Base-by-base conservation (phyloP, 306 rosid genomes). In the Canavalia ensiformis region DNA sequence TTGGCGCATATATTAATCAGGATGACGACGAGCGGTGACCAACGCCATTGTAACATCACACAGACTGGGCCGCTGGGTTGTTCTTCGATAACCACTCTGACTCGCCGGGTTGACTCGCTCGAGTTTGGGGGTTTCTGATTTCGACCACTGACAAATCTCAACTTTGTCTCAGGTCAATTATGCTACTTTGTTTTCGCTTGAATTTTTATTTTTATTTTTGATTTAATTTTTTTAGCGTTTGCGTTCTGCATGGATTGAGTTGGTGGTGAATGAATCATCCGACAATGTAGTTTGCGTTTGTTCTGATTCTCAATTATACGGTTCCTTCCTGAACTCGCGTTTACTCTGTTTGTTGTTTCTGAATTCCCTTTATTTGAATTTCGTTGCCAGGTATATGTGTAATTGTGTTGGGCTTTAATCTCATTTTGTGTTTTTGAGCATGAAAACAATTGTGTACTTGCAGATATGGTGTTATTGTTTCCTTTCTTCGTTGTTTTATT, bases 51-150 rank as follows among this genome's bases (percentile, higher is more conserved):
- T 63, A 64, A 86, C 84, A 72, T 50, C 79, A 76, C 84, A 72
- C 67, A 60, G 56, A 81, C 68, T 39, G 34, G 33, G 64, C 83
- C 69, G 87, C 79, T 81, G 77, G 78, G 84, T 60, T 58, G 79
- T 58, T 52, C 39, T 45, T 82, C 76, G 79, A 13, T 35, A 59
- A 4, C 64, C 56, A 7, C 42, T 65, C 80, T 65, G 49, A 84
- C 80, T 83, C 83, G 5, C 84, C 66, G 37, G 44, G 47, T 57
- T 81, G 74, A 84, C 88, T 83, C 88, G 41, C 41, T 59, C 84
- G 41, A 78, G 33, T 85, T 76, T 37, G 39, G n/a, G 75, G 69
- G 49, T 74, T 76, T 85, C 83, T 72, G 52, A 33, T 44, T 80
- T 82, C 69, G 8, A 68, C 62, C 47, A 2, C 47, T 0, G 4